Evolutionary conservation across 2,329 filamentous ascomycete genomes (phyloP).

Genomic region (Monascus ruber): DNA sequence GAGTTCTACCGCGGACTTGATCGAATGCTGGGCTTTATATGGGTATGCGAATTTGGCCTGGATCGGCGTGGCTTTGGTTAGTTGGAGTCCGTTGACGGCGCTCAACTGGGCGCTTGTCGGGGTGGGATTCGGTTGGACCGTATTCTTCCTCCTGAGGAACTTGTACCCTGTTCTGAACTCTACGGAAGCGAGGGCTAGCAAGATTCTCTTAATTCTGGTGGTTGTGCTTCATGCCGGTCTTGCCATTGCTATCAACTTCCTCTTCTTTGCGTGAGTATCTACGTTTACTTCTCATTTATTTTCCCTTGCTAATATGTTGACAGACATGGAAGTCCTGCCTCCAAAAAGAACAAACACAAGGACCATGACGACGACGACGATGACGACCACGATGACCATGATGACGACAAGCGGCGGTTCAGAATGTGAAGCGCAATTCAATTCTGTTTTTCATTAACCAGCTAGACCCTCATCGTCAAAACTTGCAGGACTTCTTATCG

Average conservation of each 20-base stretch:
- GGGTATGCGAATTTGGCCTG: conserved; percentile 95
- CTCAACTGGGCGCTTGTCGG: conserved; percentile 92
- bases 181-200: conserved; percentile 84
- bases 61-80: conserved; percentile 87
- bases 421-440: background rate
- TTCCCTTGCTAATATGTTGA: background rate
- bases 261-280: conserved; percentile 69
- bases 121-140: conserved; percentile 72
- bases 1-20: conserved; percentile 79
- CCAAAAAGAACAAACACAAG: conserved; percentile 29
- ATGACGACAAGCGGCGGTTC: conserved; percentile 19
- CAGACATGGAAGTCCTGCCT: conserved; percentile 52
- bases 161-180: conserved; percentile 84
- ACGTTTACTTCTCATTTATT: background rate
- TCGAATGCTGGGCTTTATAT: conserved; percentile 93
- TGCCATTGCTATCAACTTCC: conserved; percentile 84
- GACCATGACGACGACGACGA: conserved; percentile 17
- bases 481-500: no score
- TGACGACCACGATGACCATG: conserved; percentile 16
- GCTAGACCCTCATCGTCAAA: no score
- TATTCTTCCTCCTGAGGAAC: conserved; percentile 73
- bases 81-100: conserved; percentile 73
- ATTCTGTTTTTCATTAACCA: background rate
- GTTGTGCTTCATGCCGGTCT: conserved; percentile 79
- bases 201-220: conserved; percentile 73